Evolutionary conservation across 495 filamentous ascomycete genomes (phyloP), one percentile per base, ranked within the genome.

Genomic region (Niebla homalea): DNA sequence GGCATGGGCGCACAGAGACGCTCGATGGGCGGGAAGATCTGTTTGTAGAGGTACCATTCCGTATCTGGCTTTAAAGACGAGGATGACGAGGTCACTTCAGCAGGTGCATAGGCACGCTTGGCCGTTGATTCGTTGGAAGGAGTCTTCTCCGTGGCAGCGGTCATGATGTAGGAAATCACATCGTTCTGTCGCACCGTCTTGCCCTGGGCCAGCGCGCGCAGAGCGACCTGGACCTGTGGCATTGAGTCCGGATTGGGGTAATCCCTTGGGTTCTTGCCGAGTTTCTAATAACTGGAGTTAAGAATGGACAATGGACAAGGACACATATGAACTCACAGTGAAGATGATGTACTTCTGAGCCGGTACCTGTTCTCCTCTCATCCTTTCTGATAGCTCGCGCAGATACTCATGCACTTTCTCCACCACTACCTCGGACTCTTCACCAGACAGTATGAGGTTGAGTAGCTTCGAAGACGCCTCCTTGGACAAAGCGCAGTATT

Each of bases 11-110:
- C 93, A 63, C 92, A 98, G 23, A 98, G 79, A 75, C 92, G 88
- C 70, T 98, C 92, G 48, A 98, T 94, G 2, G 93, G 92, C 5
- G 92, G 92, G 68, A 98, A 92, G 47, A 98, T 95, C 63, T 98
- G 92, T 70, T 98, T 98, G 67, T 87, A 79, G 29, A 98, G 79
- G 65, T 98, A 98, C 78, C 90, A 97, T 57, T 97, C 92, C 23
- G 93, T 75, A 63, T 96, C 89, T 26, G 84, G 88, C 56, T 83
- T 79, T 3, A 97, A 71, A 5, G 69, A 82, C 2, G 82, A 83
- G 50, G 78, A 79, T 16, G 78, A 46, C 53, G 89, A 88, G 53
- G 84, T 70, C 16, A 96, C 85, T 61, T 97, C 93, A 54, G 89
- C 83, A 12, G 83, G 79, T 6, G 84, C 78, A 62, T 85, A 89